Evolutionary conservation across 1,284 basidiomycete genomes (phyloP).

Genomic region (Farysia itapuensis): DNA sequence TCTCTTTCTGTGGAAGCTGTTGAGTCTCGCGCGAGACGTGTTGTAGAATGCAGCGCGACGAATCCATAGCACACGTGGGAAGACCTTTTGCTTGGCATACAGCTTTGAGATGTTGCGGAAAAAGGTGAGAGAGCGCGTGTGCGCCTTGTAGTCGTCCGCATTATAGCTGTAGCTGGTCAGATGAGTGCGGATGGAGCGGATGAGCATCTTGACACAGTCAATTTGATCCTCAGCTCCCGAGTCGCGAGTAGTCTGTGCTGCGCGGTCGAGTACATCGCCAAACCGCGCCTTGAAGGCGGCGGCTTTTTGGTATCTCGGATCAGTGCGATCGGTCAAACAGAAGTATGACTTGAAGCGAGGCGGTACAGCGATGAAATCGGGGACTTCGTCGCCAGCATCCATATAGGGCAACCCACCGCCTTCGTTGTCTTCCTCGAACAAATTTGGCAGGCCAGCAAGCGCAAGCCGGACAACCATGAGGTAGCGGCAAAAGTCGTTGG

Average conservation of each 20-base stretch:
- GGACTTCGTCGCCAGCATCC: constrained; percentile 68
- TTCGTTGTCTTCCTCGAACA: constrained; percentile 65
- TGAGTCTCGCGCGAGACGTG: constrained; percentile 71
- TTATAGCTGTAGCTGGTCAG: constrained; percentile 53
- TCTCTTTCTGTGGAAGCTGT: constrained; percentile 77
- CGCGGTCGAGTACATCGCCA: constrained; percentile 72
- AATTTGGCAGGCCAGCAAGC: constrained; percentile 73
- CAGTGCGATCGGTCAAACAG: constrained; percentile 72
- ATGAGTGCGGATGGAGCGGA: constrained; percentile 57
- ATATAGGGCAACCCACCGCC: constrained; percentile 68
- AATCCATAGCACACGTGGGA: constrained; percentile 73
- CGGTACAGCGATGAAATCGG: constrained; percentile 67
- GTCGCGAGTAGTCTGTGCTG: constrained; percentile 66
- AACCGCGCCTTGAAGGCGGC: constrained; percentile 69
- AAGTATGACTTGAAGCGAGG: constrained; percentile 67
- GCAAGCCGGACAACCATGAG: constrained; percentile 66
- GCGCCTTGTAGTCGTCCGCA: constrained; percentile 57
- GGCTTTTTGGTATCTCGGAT: constrained; percentile 74
- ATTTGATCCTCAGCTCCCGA: constrained; percentile 81
- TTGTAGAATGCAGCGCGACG: constrained; percentile 72
- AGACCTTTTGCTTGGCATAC: constrained; percentile 73
- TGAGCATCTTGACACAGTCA: constrained; percentile 72
- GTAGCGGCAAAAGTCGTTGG: constrained; percentile 91
- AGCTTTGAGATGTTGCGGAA: constrained; percentile 63
- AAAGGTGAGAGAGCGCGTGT: constrained; percentile 40